Base-by-base conservation (phyloP, 805 yeast species). In the Schwanniomyces polymorphus region DNA sequence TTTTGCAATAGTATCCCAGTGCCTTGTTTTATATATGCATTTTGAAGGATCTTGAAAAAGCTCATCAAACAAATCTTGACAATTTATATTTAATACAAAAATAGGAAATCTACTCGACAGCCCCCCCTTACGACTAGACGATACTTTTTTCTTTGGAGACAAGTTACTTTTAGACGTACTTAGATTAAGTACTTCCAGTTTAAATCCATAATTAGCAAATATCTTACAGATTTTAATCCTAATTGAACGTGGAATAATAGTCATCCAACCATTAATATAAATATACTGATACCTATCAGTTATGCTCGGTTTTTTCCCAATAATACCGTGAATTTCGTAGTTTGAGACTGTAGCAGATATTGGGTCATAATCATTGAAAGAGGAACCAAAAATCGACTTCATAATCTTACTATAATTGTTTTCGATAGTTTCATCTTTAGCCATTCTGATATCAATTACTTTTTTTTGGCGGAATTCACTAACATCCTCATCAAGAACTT, bases 201-300 rank as follows among this genome's bases (percentile, higher is more conserved):
- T 52, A 60, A 58, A 56, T 7, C 54, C 58, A 35, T 63, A 28
- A 44, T 52, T 41, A 9, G 38, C 29, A 45, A 72, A 70, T 6
- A 51, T 18, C 28, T 50, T 53, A 42, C 65, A 65, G 10, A 72
- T 50, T 0, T 47, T 2, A 46, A 44, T 23, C 37, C 42, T 11
- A 54, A 46, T 56, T n/a, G 48, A 46, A 2, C 39, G 34, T 14
- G 53, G 21, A 39, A 45, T 38, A 7, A 21, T 8, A 14, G 71
- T 55, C 9, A 54, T 61, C 21, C 76, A 62, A 2, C 70, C 70
- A 57, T 83, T 80, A 18, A 79, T 52, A 44, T 68, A 76, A 1
- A 81, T 53, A 43, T 68, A 74, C 52, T 82, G 87, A 46, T 69
- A 65, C 1, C 54, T 49, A 38, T 63, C 71, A 0, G 74, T 57